A percentile compares a stretch with the other conserved stretches of the same genome.
phyloP scores from a whole-genome alignment of 2,329 filamentous ascomycete species.

The Claviceps capensis region DNA sequence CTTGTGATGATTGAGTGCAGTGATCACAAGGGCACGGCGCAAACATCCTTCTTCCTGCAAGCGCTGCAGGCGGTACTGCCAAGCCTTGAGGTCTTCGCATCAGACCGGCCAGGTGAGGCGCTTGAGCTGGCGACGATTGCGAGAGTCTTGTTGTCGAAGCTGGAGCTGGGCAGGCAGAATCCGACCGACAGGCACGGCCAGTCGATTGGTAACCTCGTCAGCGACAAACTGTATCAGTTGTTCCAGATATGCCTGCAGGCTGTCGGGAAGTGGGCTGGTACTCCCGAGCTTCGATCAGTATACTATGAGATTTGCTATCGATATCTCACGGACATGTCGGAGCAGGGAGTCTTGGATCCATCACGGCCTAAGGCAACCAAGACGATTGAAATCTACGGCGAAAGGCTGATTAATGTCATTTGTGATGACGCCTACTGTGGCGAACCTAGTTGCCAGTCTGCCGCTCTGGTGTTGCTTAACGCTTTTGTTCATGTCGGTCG shows the following conservation, averaged over 20 bases:
- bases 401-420: slow-evolving; percentile 68
- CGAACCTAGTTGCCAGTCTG: slow-evolving; percentile 67
- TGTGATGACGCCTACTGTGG: slow-evolving; percentile 90
- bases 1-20: slow-evolving; percentile 73
- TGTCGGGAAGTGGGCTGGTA: slow-evolving; percentile 59
- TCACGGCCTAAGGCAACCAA: slow-evolving; percentile 53
- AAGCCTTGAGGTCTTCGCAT: slow-evolving; percentile 66
- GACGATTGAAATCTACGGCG: slow-evolving; percentile 53
- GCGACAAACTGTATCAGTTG: slow-evolving; percentile 80
- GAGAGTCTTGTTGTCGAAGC: slow-evolving; percentile 55
- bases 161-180: slow-evolving; percentile 41
- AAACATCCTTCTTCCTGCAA: slow-evolving; percentile 70
- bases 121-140: slow-evolving; percentile 66
- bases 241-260: slow-evolving; percentile 79
- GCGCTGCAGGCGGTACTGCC: slow-evolving; percentile 78
- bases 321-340: slow-evolving; percentile 60
- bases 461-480: slow-evolving; percentile 73
- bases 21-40: slow-evolving; percentile 59
- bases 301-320: slow-evolving; percentile 89
- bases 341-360: slow-evolving; percentile 33
- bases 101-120: slow-evolving; percentile 55
- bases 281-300: slow-evolving; percentile 59
- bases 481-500: slow-evolving; percentile 62
- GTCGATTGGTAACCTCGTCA: slow-evolving; percentile 55
- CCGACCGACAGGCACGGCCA: slow-evolving; percentile 28